Evolutionary conservation across 2,329 filamentous ascomycete genomes (phyloP), one percentile per base, ranked within the genome.

Genomic region (Fusarium newnesense): DNA sequence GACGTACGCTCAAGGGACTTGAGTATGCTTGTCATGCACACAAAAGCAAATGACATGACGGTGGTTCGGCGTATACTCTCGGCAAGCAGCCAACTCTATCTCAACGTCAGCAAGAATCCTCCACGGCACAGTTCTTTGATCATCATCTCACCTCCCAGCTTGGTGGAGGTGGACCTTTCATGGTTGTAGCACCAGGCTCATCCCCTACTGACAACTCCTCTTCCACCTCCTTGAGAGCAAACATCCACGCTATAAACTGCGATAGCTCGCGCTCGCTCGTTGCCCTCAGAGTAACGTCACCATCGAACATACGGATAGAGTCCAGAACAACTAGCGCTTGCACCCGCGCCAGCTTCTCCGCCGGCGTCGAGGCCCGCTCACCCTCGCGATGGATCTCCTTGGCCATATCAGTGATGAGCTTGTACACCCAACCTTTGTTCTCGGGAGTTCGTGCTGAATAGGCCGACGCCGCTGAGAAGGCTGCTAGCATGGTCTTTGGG

Each of bases 321-420:
- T 85, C 83, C 36, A 85, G 76, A 18, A 85, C 68, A 21, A 84
- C 66, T 24, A 86, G 77, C 2, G 84, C 85, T 72, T 86, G 85
- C 8, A 84, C 79, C 18, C 84, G 79, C 8, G 84, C 84, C 34
- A 86, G 77, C 77, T 83, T 85, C 46, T 85, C 83, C 2, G 75
- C 67, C 1, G 79, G 78, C 7, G 80, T 81, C 9, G 64, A 67
- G 11, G 78, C 79, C 19, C 65, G 69, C 68, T 81, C 79, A 13
- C 80, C 81, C 44, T 82, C 80, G 43, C 78, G 75, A 65, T 81
- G 80, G 21, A 86, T 78, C 43, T 83, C 81, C 28, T 74, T 76
- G 11, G 80, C 80, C 24, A 80, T 80, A 43, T 85, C 81, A 50
- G 81, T 69, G 32, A 86, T 72, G 32, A 83, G 77, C 70, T 81